Evolutionary conservation across 345 rosid species (phyloP).

Genomic region (Pistacia vera): DNA sequence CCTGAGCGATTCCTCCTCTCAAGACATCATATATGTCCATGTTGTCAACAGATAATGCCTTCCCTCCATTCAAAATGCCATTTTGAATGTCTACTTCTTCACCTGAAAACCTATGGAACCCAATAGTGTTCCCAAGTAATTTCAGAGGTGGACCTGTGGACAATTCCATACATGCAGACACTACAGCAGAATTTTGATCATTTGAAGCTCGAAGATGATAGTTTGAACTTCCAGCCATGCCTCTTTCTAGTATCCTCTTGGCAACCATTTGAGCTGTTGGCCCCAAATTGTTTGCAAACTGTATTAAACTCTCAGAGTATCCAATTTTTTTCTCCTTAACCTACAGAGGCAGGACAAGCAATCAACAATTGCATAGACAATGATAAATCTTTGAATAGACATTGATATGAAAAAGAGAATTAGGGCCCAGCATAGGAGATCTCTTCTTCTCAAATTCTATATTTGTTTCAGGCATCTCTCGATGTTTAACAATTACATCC

Average conservation of each 20-base stretch:
- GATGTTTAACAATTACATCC: not conserved
- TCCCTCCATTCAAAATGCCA: not conserved
- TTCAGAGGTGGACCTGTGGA: not conserved
- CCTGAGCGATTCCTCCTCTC: conserved; percentile 11
- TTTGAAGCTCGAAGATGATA: conserved; percentile 8
- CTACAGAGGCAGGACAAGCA: conserved; percentile 17
- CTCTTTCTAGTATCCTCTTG: conserved; percentile 17
- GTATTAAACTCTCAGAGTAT: conserved; percentile 24
- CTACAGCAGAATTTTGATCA: not conserved
- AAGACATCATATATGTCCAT: conserved; percentile 12
- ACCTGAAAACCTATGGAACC: not conserved
- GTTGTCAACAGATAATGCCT: not conserved
- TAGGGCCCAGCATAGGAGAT: not conserved
- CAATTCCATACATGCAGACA: not conserved
- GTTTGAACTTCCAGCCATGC: conserved; percentile 3
- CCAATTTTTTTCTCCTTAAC: conserved; percentile 9
- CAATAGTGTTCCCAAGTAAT: not conserved
- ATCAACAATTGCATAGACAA: conserved; percentile 8
- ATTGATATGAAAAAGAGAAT: conserved; percentile 6
- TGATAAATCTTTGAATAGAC: not conserved
- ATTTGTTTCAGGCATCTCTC: not conserved
- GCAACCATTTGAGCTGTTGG: conserved; percentile 31
- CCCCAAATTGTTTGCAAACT: conserved; percentile 28
- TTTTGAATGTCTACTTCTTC: not conserved
- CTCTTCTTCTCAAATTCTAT: not conserved